phyloP scores from a whole-genome alignment of 202 grass and related monocot genomes.

The Panicum hallii region DNA sequence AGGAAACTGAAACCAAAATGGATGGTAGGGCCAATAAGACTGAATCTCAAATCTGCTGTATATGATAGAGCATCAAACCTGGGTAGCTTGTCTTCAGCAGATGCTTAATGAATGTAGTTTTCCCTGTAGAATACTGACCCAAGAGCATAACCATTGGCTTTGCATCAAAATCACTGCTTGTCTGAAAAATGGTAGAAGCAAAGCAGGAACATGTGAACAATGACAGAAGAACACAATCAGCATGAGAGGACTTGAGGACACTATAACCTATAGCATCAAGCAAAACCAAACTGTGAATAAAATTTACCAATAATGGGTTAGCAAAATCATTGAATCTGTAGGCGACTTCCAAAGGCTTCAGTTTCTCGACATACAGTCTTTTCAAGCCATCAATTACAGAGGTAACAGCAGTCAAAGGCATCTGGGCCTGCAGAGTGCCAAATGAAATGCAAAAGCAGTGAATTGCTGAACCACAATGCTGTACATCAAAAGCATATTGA shows the following conservation, averaged over 20 bases:
- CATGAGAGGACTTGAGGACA: conserved; percentile 20
- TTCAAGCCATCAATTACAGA: conserved; percentile 87
- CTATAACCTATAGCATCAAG: not conserved
- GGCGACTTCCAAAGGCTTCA: conserved; percentile 83
- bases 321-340: conserved; percentile 79
- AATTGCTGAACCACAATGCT: conserved; percentile 19
- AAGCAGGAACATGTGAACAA: conserved; percentile 13
- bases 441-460: not conserved
- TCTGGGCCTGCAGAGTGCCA: conserved; percentile 43
- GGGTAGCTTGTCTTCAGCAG: conserved; percentile 66
- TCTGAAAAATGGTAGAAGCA: conserved; percentile 50
- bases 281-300: not conserved
- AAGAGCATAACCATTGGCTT: conserved; percentile 86
- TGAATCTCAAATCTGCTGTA: not conserved
- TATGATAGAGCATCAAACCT: conserved; percentile 49
- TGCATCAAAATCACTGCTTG: conserved; percentile 81
- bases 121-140: conserved; percentile 79
- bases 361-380: conserved; percentile 78
- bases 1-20: not conserved
- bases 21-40: not conserved
- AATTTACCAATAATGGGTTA: conserved; percentile 71
- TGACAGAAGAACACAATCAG: not conserved
- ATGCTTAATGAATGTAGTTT: conserved; percentile 87
- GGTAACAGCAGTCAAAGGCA: conserved; percentile 77
- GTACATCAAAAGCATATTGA: not conserved